Conservation (phyloP, 768 basidiomycete genomes). For the Kondoa subrosea region DNA sequence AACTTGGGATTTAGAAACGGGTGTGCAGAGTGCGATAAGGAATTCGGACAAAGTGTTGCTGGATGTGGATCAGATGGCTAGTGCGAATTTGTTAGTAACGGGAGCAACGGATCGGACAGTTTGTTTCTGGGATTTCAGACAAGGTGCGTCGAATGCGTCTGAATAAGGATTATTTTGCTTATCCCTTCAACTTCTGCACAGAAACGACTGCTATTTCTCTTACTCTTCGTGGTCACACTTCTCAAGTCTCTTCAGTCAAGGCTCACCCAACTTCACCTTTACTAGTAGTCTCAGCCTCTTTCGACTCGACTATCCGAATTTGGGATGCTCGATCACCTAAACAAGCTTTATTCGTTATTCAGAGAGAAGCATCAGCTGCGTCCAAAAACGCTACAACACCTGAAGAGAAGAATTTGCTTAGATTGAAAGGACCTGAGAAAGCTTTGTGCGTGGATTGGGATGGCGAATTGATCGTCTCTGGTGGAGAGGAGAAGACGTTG, state of each 20-base stretch:
- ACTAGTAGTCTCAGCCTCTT: slow-evolving; percentile 33
- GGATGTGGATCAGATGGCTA: slow-evolving; percentile 33
- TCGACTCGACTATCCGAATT: slow-evolving; percentile 34
- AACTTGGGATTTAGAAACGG: slow-evolving; percentile 67
- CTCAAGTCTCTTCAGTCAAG: slow-evolving; percentile 33
- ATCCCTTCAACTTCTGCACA: slow-evolving; percentile 8
- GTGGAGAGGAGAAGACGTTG: slow-evolving; percentile 36
- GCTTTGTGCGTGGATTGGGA: slow-evolving; percentile 36
- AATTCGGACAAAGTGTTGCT: slow-evolving; percentile 32
- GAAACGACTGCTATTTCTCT: slow-evolving; percentile 34
- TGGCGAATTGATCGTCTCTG: slow-evolving; percentile 35
- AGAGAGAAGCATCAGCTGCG: slow-evolving; percentile 22
- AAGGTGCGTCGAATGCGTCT: slow-evolving; percentile 24
- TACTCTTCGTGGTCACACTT: slow-evolving; percentile 32
- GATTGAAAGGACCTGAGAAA: slow-evolving; percentile 29
- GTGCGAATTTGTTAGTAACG: slow-evolving; percentile 30
- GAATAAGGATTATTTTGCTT: background rate
- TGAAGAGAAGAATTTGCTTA: slow-evolving; percentile 29
- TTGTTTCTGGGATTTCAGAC: slow-evolving; percentile 35
- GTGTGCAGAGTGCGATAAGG: slow-evolving; percentile 33
- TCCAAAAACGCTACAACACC: slow-evolving; percentile 12
- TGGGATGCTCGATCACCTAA: slow-evolving; percentile 38
- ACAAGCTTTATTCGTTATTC: slow-evolving; percentile 34
- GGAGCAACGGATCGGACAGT: slow-evolving; percentile 36
- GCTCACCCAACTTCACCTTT: slow-evolving; percentile 34